A percentile compares a stretch with the other conserved stretches of the same genome.
phyloP scores from a whole-genome alignment of 2,329 filamentous ascomycete genomes.

The Elsinoe fawcettii region DNA sequence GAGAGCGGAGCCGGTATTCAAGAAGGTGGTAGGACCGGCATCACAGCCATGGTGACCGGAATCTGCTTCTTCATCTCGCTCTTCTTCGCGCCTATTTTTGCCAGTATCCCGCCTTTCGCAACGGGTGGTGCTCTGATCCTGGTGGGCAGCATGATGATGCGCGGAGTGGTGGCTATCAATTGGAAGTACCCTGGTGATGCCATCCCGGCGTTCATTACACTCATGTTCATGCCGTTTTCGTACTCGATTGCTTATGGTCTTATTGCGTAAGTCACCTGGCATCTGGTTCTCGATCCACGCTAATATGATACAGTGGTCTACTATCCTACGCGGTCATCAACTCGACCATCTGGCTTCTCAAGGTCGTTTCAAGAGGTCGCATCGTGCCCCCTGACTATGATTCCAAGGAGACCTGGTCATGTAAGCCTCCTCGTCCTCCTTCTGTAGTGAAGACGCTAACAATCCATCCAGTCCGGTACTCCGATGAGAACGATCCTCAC shows the following conservation, averaged over 20 bases:
- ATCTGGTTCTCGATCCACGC: constrained; percentile 36
- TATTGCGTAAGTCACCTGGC: background rate
- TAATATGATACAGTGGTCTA: constrained; percentile 77
- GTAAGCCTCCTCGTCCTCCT: constrained; percentile 35
- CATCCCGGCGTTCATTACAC: constrained; percentile 74
- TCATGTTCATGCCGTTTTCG: constrained; percentile 81
- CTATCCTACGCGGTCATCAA: constrained; percentile 71
- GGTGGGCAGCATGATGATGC: constrained; percentile 81
- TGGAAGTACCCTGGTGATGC: constrained; percentile 81
- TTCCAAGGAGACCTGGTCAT: constrained; percentile 73
- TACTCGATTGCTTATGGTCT: constrained; percentile 65
- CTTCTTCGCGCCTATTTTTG: constrained; percentile 86
- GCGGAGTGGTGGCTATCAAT: constrained; percentile 73
- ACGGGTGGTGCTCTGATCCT: constrained; percentile 83
- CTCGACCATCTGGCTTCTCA: constrained; percentile 59
- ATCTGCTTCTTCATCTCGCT: constrained; percentile 79
- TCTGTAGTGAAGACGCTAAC: constrained; percentile 54
- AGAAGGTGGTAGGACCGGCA: constrained; percentile 74
- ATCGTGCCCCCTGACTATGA: constrained; percentile 68
- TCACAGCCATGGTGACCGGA: constrained; percentile 73
- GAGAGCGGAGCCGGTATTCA: constrained; percentile 78
- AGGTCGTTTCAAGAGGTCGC: constrained; percentile 57
- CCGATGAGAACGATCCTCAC: background rate
- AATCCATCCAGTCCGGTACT: constrained; percentile 41
- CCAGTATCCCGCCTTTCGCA: constrained; percentile 81